phyloP scores from a whole-genome alignment of 495 filamentous ascomycete species.

The Tuber magnatum region DNA sequence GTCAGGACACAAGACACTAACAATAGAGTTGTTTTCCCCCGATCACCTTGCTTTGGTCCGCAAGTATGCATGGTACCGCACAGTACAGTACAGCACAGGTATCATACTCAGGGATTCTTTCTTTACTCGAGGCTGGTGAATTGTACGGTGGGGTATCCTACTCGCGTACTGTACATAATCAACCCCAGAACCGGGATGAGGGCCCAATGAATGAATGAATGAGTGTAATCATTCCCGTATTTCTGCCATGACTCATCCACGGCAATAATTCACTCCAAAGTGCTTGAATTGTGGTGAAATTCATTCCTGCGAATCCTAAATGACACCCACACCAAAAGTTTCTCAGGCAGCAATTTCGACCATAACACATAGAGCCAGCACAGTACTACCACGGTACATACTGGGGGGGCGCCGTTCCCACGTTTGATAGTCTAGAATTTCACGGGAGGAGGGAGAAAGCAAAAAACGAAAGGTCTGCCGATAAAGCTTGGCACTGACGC shows the following conservation, averaged over 20 bases:
- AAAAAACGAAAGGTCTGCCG: not conserved
- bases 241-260: not conserved
- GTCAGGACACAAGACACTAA: not conserved
- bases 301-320: not conserved
- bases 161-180: not conserved
- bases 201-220: not conserved
- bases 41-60: not conserved
- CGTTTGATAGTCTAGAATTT: not conserved
- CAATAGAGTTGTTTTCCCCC: not conserved
- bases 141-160: not conserved
- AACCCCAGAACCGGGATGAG: not conserved
- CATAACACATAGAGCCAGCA: not conserved
- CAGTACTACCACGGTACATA: not conserved
- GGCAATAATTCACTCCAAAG: conserved; percentile 1
- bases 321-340: not conserved
- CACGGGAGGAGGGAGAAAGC: conserved; percentile 4
- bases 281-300: not conserved
- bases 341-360: not conserved
- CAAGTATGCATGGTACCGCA: not conserved
- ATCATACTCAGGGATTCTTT: not conserved
- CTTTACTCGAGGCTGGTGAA: not conserved
- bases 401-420: not conserved
- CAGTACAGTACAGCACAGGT: not conserved
- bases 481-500: conserved; percentile 29
- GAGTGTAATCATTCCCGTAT: not conserved